Evolutionary conservation across 2,329 filamentous ascomycete genomes (phyloP).

Genomic region (Alternaria solani): DNA sequence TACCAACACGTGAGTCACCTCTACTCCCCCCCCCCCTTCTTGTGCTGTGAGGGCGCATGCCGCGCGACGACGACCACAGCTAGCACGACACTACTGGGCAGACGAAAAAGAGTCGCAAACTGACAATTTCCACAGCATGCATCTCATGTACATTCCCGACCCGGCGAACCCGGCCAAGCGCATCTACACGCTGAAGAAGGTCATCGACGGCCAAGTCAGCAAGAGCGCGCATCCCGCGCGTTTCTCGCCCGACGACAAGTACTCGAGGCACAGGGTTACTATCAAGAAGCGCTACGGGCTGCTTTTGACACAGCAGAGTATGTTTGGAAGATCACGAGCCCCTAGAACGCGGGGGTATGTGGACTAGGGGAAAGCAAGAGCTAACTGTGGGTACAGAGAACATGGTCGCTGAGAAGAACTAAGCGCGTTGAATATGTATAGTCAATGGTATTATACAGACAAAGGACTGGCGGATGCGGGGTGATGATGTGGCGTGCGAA

Average conservation of each 20-base stretch:
- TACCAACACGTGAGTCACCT: slow-evolving; percentile 10
- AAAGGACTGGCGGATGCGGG: not conserved
- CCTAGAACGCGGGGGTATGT: not conserved
- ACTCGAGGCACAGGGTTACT: slow-evolving; percentile 90
- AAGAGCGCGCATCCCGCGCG: slow-evolving; percentile 95
- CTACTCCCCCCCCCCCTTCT: not conserved
- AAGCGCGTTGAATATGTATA: not conserved
- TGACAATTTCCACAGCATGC: slow-evolving; percentile 58
- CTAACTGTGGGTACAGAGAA: slow-evolving; percentile 29
- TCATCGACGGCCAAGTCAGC: slow-evolving; percentile 80
- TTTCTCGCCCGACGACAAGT: slow-evolving; percentile 99
- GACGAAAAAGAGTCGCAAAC: not conserved
- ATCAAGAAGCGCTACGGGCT: slow-evolving; percentile 93
- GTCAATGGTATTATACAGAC: not conserved
- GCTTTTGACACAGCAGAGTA: slow-evolving; percentile 81
- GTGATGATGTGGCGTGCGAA: not conserved
- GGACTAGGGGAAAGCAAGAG: not conserved
- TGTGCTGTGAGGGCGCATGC: not conserved
- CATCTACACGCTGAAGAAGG: slow-evolving; percentile 94
- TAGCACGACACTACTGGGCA: too few species aligned
- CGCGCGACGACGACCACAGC: not conserved
- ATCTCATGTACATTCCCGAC: slow-evolving; percentile 88
- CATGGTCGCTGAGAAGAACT: slow-evolving; percentile 35
- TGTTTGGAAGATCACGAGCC: slow-evolving; percentile 7
- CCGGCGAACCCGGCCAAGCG: slow-evolving; percentile 74